phyloP scores from a whole-genome alignment of 1,284 basidiomycete genomes.

The Ustilago curta region DNA sequence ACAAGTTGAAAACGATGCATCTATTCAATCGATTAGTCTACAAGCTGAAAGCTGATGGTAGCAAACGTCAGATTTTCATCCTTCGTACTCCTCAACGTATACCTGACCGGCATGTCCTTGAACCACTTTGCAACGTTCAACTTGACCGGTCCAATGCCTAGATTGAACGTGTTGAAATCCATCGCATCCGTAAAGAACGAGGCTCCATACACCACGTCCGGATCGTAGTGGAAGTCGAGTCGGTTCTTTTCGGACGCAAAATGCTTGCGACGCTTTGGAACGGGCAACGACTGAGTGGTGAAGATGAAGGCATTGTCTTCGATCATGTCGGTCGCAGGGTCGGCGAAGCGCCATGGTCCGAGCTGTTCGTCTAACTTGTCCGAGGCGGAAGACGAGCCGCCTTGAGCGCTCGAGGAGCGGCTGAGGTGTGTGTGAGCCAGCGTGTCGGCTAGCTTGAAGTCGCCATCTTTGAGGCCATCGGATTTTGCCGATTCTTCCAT shows the following conservation, averaged over 20 bases:
- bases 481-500: constrained; percentile 58
- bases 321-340: constrained; percentile 69
- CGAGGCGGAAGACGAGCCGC: constrained; percentile 6
- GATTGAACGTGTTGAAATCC: constrained; percentile 65
- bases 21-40: constrained; percentile 55
- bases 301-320: constrained; percentile 71
- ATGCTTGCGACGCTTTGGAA: constrained; percentile 69
- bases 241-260: constrained; percentile 67
- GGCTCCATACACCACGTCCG: constrained; percentile 65
- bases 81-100: constrained; percentile 69
- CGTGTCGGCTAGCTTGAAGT: constrained; percentile 65
- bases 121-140: constrained; percentile 60
- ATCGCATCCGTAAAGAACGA: constrained; percentile 64
- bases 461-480: constrained; percentile 59
- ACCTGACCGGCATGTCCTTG: constrained; percentile 70
- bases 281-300: constrained; percentile 65
- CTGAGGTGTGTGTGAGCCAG: constrained; percentile 44
- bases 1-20: not conserved
- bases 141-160: constrained; percentile 61
- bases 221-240: constrained; percentile 67
- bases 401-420: constrained; percentile 20
- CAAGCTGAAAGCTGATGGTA: constrained; percentile 70
- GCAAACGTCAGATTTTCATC: constrained; percentile 69
- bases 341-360: constrained; percentile 70
- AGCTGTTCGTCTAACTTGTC: constrained; percentile 61